Conservation (phyloP, 352 stramenopile genomes). For the Peronospora destructor region DNA sequence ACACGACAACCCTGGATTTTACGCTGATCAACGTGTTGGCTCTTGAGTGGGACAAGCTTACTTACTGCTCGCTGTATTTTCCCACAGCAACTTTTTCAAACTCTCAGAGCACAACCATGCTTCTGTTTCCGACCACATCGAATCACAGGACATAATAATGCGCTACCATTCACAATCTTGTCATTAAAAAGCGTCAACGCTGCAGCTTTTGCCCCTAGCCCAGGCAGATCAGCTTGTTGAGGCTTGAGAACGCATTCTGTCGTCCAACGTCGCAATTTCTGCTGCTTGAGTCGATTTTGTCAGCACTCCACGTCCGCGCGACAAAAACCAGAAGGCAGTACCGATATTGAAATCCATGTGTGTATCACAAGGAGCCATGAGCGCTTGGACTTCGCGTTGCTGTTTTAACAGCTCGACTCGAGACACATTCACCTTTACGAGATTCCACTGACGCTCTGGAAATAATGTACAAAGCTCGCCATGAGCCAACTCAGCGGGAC, state of each 20-base stretch:
- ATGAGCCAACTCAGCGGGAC: constrained; percentile 75
- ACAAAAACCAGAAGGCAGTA: constrained; percentile 92
- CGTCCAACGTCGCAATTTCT: constrained; percentile 11
- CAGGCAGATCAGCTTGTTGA: constrained; percentile 10
- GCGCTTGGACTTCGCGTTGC: constrained; percentile 57
- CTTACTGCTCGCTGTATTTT: constrained; percentile 28
- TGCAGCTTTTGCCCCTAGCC: constrained; percentile 25
- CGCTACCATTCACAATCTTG: neutral
- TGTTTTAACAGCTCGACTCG: constrained; percentile 59
- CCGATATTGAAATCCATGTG: constrained; percentile 99
- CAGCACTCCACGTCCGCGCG: constrained; percentile 50
- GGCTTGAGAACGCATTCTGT: constrained; percentile 43
- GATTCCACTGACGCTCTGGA: constrained; percentile 70
- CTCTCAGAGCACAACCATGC: constrained; percentile 28
- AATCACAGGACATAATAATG: constrained; percentile 26
- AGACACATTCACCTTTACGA: constrained; percentile 80
- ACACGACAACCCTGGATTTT: constrained; percentile 12
- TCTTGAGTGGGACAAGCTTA: constrained; percentile 17
- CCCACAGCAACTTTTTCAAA: constrained; percentile 52
- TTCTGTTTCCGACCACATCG: constrained; percentile 46
- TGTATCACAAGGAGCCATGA: constrained; percentile 85
- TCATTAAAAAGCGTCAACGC: constrained; percentile 27
- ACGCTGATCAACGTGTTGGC: constrained; percentile 1
- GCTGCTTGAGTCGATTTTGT: neutral
- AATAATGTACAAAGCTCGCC: constrained; percentile 83